Percentiles rank a stretch among this genome's conserved stretches.
Conservation (phyloP, 2,329 filamentous ascomycete species). For the Pleurostoma richardsiae region DNA sequence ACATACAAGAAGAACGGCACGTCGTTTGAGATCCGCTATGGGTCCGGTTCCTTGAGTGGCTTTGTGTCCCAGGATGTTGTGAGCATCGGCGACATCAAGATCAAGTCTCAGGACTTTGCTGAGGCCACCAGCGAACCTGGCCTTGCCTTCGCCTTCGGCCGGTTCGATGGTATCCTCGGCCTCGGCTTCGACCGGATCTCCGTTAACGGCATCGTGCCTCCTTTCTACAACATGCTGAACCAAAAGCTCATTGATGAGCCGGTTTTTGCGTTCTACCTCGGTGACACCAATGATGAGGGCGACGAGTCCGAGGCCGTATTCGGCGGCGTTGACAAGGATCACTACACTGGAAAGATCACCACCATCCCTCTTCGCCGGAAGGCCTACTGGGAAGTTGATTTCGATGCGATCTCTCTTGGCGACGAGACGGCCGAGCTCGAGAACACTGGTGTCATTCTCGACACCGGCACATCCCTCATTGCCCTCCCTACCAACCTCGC, state of each 20-base stretch:
- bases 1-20: constrained; percentile 93
- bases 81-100: constrained; percentile 79
- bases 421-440: constrained; percentile 83
- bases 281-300: constrained; percentile 56
- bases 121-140: constrained; percentile 95
- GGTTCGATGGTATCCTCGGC: constrained; percentile 95
- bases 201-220: constrained; percentile 91
- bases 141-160: constrained; percentile 93
- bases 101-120: constrained; percentile 90
- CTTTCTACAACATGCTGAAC: constrained; percentile 94
- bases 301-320: constrained; percentile 84
- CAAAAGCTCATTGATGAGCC: constrained; percentile 86
- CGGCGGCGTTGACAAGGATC: constrained; percentile 77
- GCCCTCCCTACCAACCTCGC: constrained; percentile 86
- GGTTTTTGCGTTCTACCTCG: constrained; percentile 95
- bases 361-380: constrained; percentile 95
- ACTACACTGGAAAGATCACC: constrained; percentile 79
- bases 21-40: constrained; percentile 89
- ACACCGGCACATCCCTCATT: constrained; percentile 97
- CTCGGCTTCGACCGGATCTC: constrained; percentile 93
- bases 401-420: constrained; percentile 87
- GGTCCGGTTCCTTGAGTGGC: constrained; percentile 88
- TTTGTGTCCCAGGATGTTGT: constrained; percentile 89
- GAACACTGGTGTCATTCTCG: constrained; percentile 91
- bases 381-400: constrained; percentile 99